Base-by-base conservation (phyloP, 352 stramenopile genomes). In the Pythium volutum region DNA sequence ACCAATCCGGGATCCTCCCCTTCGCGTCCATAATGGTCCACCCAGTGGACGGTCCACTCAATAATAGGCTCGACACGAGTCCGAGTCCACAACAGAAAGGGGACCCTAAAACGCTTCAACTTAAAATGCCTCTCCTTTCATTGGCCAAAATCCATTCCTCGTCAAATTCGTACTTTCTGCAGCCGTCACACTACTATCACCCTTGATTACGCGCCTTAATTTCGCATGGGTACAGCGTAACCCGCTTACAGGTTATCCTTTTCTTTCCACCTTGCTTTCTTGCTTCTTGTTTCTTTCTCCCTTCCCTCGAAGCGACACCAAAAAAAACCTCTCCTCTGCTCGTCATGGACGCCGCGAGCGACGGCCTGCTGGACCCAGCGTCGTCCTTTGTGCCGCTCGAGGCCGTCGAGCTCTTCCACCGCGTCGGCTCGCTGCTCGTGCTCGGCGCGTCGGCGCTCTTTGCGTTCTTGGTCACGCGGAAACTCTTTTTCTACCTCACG, bases 401-500 rank as follows among this genome's bases (percentile, higher is more conserved):
- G 62, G 77, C 76, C 18, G 62, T 86, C 55, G 68, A 72, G 62
- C 69, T 84, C 34, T 86, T 89, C 68, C 81, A 82, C 55, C 81
- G 67, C 27, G 63, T 86, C 11, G 71, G 77, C 65, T 83, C 81
- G 62, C 74, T 71, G 36, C 71, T 88, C 69, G 71, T 88, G 57
- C 69, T 67, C 20, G 47, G 87, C 18, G 61, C 63, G 5, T 48
- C 78, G 12, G 54, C 70, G 33, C 57, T 93, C 42, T 72, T 77
- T 50, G 42, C 66, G 52, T 91, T 90, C 61, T 60, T 91, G 41
- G 68, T 73, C 55, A 70, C 89, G 55, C 81, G 78, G 55, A 89
- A 87, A 29, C 69, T 87, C 42, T 73, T 91, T 53, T 89, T 90
- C 67, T 91, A 84, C 70, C 81, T 91, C 68, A 91, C 81, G 42